Evolutionary conservation across 208 protist species (phyloP).

Genomic region (Crithidia brevicula): DNA sequence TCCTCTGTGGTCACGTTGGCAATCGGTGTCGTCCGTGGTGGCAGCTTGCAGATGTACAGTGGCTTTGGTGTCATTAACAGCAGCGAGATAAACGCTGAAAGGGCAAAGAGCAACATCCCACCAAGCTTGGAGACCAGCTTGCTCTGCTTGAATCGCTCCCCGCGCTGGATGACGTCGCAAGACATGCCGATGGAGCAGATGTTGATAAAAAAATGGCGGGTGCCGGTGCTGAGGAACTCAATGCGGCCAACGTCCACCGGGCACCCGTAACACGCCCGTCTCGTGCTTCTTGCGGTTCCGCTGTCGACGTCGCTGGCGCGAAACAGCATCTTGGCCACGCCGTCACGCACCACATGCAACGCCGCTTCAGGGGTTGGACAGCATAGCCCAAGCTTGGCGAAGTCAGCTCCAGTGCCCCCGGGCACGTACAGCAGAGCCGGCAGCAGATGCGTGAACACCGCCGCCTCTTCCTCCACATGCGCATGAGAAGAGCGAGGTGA

Average conservation of each 20-base stretch:
- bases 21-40: constrained; percentile 9
- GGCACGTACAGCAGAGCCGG: constrained; percentile 71
- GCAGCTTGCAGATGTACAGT: constrained; percentile 41
- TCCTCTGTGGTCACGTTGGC: neutral
- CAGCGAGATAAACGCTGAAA: constrained; percentile 54
- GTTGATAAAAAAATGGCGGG: constrained; percentile 79
- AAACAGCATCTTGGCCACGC: constrained; percentile 6
- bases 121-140: constrained; percentile 41
- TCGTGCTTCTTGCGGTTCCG: neutral
- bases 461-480: constrained; percentile 45
- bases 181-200: constrained; percentile 84
- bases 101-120: constrained; percentile 64
- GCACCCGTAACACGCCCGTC: constrained; percentile 22
- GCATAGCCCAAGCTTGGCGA: constrained; percentile 71
- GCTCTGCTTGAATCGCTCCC: constrained; percentile 54
- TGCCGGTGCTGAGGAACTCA: constrained; percentile 69
- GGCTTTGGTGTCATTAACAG: constrained; percentile 52
- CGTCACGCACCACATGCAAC: constrained; percentile 35
- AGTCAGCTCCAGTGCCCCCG: constrained; percentile 76
- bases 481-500: constrained; percentile 33
- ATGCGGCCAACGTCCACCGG: constrained; percentile 75
- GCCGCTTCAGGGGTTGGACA: constrained; percentile 47
- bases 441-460: constrained; percentile 62
- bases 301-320: neutral
- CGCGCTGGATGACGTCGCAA: constrained; percentile 71